A percentile compares a stretch with the other conserved stretches of the same genome.
Evolutionary conservation across 768 basidiomycete species (phyloP).

Genomic region (Coprinellus micaceus): DNA sequence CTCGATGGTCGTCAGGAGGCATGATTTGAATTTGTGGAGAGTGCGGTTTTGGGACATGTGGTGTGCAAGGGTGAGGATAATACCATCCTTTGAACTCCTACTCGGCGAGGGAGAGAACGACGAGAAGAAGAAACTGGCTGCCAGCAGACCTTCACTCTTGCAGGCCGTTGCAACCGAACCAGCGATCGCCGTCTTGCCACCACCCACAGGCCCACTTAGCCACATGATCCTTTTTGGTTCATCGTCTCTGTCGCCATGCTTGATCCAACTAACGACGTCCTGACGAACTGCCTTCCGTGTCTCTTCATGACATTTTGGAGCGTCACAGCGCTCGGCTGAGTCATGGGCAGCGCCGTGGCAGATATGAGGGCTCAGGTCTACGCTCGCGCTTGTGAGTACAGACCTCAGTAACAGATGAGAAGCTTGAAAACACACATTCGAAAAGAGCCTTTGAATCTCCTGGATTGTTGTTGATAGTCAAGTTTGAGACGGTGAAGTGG

Average conservation of each 20-base stretch:
- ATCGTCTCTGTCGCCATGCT: background rate
- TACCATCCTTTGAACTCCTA: background rate
- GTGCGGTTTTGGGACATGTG: background rate
- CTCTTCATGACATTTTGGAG: background rate
- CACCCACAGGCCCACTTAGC: slow-evolving; percentile 9
- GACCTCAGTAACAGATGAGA: no score
- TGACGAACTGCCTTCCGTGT: background rate
- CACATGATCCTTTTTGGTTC: background rate
- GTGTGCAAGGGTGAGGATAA: slow-evolving; percentile 3
- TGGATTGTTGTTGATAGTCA: no score
- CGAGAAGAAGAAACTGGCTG: slow-evolving; percentile 14
- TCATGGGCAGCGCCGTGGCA: background rate
- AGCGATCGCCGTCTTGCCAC: slow-evolving; percentile 11
- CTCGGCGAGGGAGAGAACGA: background rate
- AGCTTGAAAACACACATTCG: no score
- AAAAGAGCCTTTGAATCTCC: no score
- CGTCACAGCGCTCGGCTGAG: background rate
- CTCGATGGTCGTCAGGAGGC: background rate
- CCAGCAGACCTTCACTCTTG: slow-evolving; percentile 1
- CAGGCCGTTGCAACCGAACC: slow-evolving; percentile 7
- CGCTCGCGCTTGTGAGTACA: no score
- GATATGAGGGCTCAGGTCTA: no score
- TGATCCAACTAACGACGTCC: slow-evolving; percentile 6
- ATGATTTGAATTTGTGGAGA: background rate
- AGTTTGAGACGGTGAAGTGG: no score